Percentiles rank a stretch among this genome's conserved stretches.
Evolutionary conservation across 768 basidiomycete species (phyloP).

Genomic region (Trametes punicea): DNA sequence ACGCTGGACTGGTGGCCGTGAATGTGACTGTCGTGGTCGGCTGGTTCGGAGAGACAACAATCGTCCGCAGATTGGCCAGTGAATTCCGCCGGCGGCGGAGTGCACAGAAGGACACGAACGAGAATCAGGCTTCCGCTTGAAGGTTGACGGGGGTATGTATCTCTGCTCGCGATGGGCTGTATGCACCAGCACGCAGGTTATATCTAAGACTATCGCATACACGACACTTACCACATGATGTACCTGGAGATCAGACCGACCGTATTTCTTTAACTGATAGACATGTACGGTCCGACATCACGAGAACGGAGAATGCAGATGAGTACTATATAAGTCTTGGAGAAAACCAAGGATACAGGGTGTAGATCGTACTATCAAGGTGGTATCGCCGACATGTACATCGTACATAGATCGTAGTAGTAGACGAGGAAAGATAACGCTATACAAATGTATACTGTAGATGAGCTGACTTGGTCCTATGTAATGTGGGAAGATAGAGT

Average conservation of each 20-base stretch:
- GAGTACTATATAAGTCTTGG: neutral
- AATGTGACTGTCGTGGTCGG: conserved; percentile 39
- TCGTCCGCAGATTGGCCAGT: neutral
- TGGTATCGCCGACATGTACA: conserved; percentile 13
- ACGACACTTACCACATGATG: too few species aligned
- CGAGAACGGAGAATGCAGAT: too few species aligned
- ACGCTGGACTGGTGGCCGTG: conserved; percentile 39
- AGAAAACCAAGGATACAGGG: conserved; percentile 6
- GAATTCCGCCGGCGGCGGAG: neutral
- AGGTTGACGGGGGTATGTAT: too few species aligned
- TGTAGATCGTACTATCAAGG: neutral
- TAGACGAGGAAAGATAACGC: neutral
- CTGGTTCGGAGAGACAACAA: conserved; percentile 43
- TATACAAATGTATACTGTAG: conserved; percentile 15
- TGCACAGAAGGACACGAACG: neutral
- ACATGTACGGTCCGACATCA: too few species aligned
- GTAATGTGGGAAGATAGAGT: neutral
- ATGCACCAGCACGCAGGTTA: too few species aligned
- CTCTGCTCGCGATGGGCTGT: too few species aligned
- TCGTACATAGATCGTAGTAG: conserved; percentile 8
- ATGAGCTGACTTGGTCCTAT: neutral
- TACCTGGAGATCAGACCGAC: neutral
- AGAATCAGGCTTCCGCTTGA: neutral
- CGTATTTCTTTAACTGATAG: too few species aligned
- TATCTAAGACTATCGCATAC: too few species aligned